Conservation (phyloP, 495 filamentous ascomycete species). For the Neurospora sp. region DNA sequence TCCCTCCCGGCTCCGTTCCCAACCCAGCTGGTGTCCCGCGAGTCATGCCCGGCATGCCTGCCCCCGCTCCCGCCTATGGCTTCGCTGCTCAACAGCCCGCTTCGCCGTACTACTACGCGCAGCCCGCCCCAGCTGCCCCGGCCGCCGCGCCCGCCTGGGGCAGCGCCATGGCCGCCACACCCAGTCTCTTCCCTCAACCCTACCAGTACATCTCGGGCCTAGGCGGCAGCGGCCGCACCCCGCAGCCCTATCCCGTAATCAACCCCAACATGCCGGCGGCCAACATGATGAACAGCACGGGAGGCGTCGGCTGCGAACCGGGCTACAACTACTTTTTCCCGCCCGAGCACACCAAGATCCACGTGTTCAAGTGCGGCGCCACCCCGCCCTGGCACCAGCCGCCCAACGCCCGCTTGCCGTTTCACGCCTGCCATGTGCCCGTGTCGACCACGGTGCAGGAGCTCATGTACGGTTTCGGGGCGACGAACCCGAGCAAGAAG, state of each 20-base stretch:
- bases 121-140: not conserved
- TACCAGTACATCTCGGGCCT: slow-evolving; percentile 15
- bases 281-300: slow-evolving; percentile 46
- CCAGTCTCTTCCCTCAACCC: not conserved
- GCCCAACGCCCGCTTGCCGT: slow-evolving; percentile 15
- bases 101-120: not conserved
- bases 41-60: not conserved
- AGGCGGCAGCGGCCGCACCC: slow-evolving; percentile 16
- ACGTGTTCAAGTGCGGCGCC: slow-evolving; percentile 30
- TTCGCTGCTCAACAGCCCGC: not conserved
- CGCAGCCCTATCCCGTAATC: slow-evolving; percentile 24
- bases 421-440: slow-evolving; percentile 32
- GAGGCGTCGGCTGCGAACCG: slow-evolving; percentile 42
- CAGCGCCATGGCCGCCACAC: slow-evolving; percentile 4
- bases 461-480: slow-evolving; percentile 38
- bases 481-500: slow-evolving; percentile 25
- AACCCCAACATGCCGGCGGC: slow-evolving; percentile 43
- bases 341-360: slow-evolving; percentile 36
- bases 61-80: not conserved
- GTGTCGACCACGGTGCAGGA: slow-evolving; percentile 30
- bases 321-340: slow-evolving; percentile 45
- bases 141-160: not conserved
- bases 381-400: slow-evolving; percentile 35
- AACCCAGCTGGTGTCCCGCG: slow-evolving; percentile 5
- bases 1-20: not conserved